These are phyloP conservation scores for Cercophora sp. DNA, from an alignment of 495 filamentous ascomycete species.

Conservation along the genomic window DNA sequence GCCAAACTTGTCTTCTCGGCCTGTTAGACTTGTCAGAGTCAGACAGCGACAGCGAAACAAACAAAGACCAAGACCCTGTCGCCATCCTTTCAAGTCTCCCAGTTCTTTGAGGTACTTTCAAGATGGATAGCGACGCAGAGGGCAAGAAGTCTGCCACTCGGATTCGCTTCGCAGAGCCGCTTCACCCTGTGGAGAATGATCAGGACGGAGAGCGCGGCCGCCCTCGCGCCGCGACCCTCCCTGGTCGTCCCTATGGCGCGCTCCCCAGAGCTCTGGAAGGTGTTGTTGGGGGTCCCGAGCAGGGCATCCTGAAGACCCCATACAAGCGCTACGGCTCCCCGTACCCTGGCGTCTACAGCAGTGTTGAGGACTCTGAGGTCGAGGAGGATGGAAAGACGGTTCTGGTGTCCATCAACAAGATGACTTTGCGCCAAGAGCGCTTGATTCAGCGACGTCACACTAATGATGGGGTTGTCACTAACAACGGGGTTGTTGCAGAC, in stretches of 20 bases:
- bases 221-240: not conserved
- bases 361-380: not conserved
- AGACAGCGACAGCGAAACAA: too few species aligned
- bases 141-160: too few species aligned
- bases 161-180: too few species aligned
- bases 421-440: not conserved
- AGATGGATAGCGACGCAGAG: too few species aligned
- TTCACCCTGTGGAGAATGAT: too few species aligned
- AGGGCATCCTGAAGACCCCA: constrained; percentile 1
- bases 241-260: constrained; percentile 9
- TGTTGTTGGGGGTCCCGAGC: not conserved
- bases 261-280: constrained; percentile 1
- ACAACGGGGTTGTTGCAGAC: constrained; percentile 38
- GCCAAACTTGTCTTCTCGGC: too few species aligned
- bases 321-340: constrained; percentile 12
- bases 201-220: too few species aligned
- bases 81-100: not conserved
- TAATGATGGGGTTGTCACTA: not conserved
- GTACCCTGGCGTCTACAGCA: constrained; percentile 6
- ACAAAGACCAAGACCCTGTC: too few species aligned
- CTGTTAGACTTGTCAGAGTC: too few species aligned
- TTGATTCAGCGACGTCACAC: too few species aligned
- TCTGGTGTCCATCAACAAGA: not conserved
- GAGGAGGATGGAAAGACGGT: not conserved
- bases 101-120: too few species aligned